phyloP scores from a whole-genome alignment of 768 basidiomycete species.

The Grammothele lineata region DNA sequence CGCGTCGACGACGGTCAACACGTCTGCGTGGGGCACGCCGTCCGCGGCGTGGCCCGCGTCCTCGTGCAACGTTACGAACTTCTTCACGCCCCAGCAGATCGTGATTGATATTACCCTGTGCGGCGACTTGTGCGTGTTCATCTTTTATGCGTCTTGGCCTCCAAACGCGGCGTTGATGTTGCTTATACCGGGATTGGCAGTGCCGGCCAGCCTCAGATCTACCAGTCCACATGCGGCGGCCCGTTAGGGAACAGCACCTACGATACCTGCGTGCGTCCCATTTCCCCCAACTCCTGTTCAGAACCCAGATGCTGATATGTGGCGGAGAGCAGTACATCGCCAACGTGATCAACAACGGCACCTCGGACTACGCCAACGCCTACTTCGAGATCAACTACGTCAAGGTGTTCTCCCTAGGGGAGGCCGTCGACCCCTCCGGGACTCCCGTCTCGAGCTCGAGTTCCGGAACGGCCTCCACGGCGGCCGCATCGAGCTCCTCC shows the following conservation, averaged over 20 bases:
- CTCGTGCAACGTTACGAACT: constrained; percentile 38
- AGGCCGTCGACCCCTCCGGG: constrained; percentile 4
- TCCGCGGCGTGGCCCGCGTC: constrained; percentile 37
- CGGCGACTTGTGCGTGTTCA: background rate
- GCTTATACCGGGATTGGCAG: background rate
- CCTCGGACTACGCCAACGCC: background rate
- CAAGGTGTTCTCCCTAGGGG: constrained; percentile 33
- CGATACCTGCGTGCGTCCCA: background rate
- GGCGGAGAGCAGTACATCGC: background rate
- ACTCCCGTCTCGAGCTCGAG: constrained; percentile 1
- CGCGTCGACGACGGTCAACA: constrained; percentile 32
- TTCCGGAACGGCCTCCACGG: too few relatives aligned
- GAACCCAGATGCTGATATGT: too few relatives aligned
- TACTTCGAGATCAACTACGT: background rate
- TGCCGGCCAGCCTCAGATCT: background rate
- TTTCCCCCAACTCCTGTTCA: background rate
- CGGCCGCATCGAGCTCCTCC: too few relatives aligned
- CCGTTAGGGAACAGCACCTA: background rate
- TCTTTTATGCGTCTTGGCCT: background rate
- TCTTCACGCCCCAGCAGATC: constrained; percentile 42
- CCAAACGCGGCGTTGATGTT: background rate
- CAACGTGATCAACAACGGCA: background rate
- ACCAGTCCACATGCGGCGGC: background rate
- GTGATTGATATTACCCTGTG: constrained; percentile 34
- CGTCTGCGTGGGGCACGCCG: constrained; percentile 41